Percentiles rank a stretch among this genome's conserved stretches.
Evolutionary conservation across 495 filamentous ascomycete species (phyloP).

Genomic region (Hypoxylon fuscum): DNA sequence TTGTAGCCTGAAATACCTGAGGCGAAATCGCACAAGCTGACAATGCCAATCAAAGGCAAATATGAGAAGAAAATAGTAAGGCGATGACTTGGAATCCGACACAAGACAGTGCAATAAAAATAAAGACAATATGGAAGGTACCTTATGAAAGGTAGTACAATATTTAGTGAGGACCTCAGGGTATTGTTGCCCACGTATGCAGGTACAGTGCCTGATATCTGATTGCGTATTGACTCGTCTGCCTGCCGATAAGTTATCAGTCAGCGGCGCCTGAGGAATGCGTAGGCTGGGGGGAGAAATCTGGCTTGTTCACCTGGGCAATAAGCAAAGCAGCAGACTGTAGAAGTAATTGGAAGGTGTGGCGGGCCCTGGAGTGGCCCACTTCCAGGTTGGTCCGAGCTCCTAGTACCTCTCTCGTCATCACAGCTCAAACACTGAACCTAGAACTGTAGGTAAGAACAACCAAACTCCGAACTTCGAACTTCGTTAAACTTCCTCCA

Average conservation of each 20-base stretch:
- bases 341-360: slow-evolving; percentile 48
- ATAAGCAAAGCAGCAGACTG: slow-evolving; percentile 14
- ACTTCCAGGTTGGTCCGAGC: slow-evolving; percentile 49
- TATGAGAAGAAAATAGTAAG: background rate
- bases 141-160: background rate
- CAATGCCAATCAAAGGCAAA: background rate
- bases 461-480: slow-evolving; percentile 25
- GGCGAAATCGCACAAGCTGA: background rate
- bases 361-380: slow-evolving; percentile 37
- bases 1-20: too few species aligned
- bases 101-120: too few species aligned
- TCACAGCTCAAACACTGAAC: slow-evolving; percentile 41
- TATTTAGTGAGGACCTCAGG: background rate
- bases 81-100: too few species aligned
- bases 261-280: slow-evolving; percentile 12
- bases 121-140: background rate
- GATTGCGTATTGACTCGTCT: slow-evolving; percentile 43
- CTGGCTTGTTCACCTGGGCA: slow-evolving; percentile 32
- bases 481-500: slow-evolving; percentile 26
- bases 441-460: slow-evolving; percentile 27
- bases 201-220: slow-evolving; percentile 31
- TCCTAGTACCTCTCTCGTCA: slow-evolving; percentile 45
- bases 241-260: slow-evolving; percentile 31
- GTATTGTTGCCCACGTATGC: slow-evolving; percentile 26
- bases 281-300: slow-evolving; percentile 16